Conservation (phyloP, 164 flowering plant species). For the Stephania yunnanensis region DNA sequence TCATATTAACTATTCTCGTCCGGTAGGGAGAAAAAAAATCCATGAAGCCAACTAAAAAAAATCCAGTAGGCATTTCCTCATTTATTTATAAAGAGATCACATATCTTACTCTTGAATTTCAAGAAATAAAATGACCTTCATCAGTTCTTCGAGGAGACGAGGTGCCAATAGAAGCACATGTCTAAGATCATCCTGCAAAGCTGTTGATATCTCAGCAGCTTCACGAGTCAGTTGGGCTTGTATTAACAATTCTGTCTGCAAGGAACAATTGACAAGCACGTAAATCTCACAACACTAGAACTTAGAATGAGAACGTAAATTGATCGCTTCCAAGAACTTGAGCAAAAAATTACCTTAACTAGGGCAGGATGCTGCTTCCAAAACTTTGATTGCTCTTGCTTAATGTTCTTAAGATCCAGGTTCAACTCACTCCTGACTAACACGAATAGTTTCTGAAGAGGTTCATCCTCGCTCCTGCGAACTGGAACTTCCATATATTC, state of each 20-base stretch:
- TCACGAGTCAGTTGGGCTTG: conserved; percentile 90
- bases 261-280: conserved; percentile 8
- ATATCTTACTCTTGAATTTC: neutral
- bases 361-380: conserved; percentile 94
- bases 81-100: neutral
- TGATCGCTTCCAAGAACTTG: neutral
- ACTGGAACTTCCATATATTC: conserved; percentile 95
- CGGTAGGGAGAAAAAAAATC: neutral
- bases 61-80: neutral
- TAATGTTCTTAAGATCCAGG: conserved; percentile 81
- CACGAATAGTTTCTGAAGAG: conserved; percentile 83
- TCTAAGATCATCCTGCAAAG: conserved; percentile 61
- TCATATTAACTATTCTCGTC: neutral
- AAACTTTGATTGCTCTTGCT: conserved; percentile 94
- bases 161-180: conserved; percentile 84
- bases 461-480: conserved; percentile 81
- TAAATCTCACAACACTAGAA: conserved; percentile 9
- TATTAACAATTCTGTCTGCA: conserved; percentile 84
- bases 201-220: conserved; percentile 51
- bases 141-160: conserved; percentile 90
- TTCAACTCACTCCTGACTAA: conserved; percentile 87
- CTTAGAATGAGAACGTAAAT: neutral
- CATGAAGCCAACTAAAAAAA: neutral
- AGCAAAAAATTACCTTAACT: conserved; percentile 53
- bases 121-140: conserved; percentile 53